These are phyloP conservation scores for Nemania abortiva DNA, from an alignment of 2,329 filamentous ascomycete species.

Conservation along the genomic window DNA sequence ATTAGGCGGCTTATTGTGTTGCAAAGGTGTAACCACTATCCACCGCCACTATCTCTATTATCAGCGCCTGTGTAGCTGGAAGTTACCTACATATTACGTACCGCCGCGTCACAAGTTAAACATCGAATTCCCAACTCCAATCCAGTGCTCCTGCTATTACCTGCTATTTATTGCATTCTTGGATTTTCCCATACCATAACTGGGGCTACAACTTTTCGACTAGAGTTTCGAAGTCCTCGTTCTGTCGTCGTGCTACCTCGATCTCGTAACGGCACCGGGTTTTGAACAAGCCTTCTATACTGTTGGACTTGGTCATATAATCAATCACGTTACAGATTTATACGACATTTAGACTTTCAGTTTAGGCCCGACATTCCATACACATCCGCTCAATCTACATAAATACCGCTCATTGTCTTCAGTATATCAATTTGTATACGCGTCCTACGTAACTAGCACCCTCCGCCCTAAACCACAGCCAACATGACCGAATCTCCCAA, in stretches of 20 bases:
- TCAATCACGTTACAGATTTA: too few relatives aligned
- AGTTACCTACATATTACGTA: conserved; percentile 3
- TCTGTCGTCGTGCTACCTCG: background rate
- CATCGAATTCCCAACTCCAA: background rate
- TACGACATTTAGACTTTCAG: too few relatives aligned
- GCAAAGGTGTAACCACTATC: background rate
- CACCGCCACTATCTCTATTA: background rate
- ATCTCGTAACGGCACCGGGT: background rate
- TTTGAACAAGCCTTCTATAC: background rate
- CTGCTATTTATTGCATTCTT: background rate
- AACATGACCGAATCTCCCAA: conserved; percentile 49
- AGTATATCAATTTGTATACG: background rate
- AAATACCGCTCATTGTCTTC: background rate
- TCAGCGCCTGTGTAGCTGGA: background rate
- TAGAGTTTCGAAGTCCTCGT: background rate
- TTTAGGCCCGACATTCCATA: background rate
- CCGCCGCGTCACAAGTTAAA: conserved; percentile 10
- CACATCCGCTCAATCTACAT: background rate
- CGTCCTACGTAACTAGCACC: background rate
- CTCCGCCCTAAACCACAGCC: background rate
- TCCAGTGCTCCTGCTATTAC: background rate
- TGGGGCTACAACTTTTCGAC: conserved; percentile 5
- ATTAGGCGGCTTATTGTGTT: background rate
- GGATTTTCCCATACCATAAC: background rate
- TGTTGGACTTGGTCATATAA: background rate